Evolutionary conservation across 495 filamentous ascomycete genomes (phyloP).

Genomic region (Podospora fimiseda): DNA sequence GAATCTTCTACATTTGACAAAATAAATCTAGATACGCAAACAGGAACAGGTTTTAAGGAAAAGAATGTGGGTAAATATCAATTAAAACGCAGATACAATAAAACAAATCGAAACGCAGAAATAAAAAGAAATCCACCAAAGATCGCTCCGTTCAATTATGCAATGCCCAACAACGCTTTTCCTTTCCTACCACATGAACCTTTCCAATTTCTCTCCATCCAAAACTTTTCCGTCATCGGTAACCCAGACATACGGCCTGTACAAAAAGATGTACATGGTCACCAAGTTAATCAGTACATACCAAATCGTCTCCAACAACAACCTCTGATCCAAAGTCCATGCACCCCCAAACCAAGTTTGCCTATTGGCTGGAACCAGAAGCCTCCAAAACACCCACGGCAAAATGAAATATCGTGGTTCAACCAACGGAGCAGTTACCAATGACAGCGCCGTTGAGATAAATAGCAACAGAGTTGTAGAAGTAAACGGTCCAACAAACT

Average conservation of each 20-base stretch:
- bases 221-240: conserved; percentile 37
- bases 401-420: conserved; percentile 93
- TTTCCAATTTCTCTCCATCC: conserved; percentile 72
- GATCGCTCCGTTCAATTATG: no score
- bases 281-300: conserved; percentile 63
- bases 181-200: conserved; percentile 96
- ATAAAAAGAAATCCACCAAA: no score
- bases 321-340: no score
- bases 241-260: conserved; percentile 72
- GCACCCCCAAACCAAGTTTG: background rate
- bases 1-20: no score
- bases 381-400: conserved; percentile 89
- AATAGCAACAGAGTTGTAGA: conserved; percentile 58
- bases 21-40: no score
- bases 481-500: conserved; percentile 10
- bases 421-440: conserved; percentile 83
- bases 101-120: no score
- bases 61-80: no score
- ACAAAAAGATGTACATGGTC: conserved; percentile 77
- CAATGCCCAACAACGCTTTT: no score
- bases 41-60: no score
- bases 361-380: conserved; percentile 55
- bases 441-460: conserved; percentile 62
- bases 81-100: no score
- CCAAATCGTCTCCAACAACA: conserved; percentile 72